These are phyloP conservation scores for Carpinus viminea DNA, from an alignment of 306 rosid species.

Conservation along the genomic window DNA sequence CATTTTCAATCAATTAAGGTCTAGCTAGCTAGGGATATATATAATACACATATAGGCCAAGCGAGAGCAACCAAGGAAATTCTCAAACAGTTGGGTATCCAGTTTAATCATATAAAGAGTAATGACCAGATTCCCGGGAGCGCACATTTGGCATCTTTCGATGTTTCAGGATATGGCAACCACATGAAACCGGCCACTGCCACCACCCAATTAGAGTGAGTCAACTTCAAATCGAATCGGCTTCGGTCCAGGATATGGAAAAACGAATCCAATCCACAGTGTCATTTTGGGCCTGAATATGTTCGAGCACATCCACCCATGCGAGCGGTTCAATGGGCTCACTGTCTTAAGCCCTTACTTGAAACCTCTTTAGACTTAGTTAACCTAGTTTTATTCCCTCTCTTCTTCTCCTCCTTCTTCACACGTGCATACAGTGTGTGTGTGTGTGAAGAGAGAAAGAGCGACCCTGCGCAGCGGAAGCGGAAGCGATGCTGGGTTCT, in stretches of 20 bases:
- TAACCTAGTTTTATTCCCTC: neutral
- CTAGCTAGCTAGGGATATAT: neutral
- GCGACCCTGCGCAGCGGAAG: neutral
- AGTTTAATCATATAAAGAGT: neutral
- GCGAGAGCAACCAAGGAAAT: neutral
- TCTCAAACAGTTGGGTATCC: neutral
- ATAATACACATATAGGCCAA: neutral
- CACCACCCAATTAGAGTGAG: neutral
- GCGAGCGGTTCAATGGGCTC: neutral
- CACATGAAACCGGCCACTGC: neutral
- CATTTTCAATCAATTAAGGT: neutral
- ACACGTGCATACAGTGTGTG: too few species aligned
- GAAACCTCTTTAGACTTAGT: neutral
- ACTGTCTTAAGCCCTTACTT: neutral
- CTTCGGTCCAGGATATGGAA: neutral
- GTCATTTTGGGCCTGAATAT: neutral
- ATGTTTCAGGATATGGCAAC: neutral
- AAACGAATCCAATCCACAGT: neutral
- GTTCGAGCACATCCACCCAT: neutral
- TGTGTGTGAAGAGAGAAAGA: too few species aligned
- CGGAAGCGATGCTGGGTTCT: constrained; percentile 29
- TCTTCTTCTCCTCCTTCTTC: too few species aligned
- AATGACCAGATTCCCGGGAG: neutral
- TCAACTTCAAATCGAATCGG: neutral
- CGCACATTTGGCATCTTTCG: neutral